Percentiles rank a stretch among this genome's conserved stretches.
These are phyloP conservation scores for Erigeron philadelphicus DNA, from an alignment of 140 eudicot species.

Conservation along the genomic window DNA sequence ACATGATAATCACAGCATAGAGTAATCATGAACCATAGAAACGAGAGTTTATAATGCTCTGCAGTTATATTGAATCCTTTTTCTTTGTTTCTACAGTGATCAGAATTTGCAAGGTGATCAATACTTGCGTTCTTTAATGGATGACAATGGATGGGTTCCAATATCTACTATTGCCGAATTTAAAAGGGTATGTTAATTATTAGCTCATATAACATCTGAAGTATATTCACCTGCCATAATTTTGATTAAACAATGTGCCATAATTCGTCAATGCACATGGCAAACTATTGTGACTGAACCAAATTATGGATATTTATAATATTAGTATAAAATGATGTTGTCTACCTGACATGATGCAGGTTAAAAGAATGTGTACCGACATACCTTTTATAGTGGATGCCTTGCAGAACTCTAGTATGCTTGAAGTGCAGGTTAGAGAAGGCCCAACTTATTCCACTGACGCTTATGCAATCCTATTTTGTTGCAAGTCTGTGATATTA, in stretches of 20 bases:
- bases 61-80: background rate
- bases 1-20: too few relatives aligned
- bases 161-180: constrained; percentile 74
- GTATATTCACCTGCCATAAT: background rate
- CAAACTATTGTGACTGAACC: constrained; percentile 1
- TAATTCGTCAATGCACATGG: constrained; percentile 5
- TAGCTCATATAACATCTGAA: background rate
- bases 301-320: background rate
- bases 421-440: constrained; percentile 83
- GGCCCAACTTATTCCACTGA: constrained; percentile 4
- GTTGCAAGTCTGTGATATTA: background rate
- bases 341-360: constrained; percentile 41
- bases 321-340: background rate
- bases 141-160: constrained; percentile 87
- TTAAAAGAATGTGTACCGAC: constrained; percentile 78
- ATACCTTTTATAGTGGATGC: constrained; percentile 71
- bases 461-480: background rate
- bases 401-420: constrained; percentile 52
- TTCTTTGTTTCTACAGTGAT: constrained; percentile 53
- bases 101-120: constrained; percentile 64
- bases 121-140: constrained; percentile 78
- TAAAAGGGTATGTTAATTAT: constrained; percentile 55
- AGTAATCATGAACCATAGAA: background rate
- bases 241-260: constrained; percentile 18
- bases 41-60: background rate